Conservation (phyloP, 1,139 yeast species). For the Hansenula anomala region DNA sequence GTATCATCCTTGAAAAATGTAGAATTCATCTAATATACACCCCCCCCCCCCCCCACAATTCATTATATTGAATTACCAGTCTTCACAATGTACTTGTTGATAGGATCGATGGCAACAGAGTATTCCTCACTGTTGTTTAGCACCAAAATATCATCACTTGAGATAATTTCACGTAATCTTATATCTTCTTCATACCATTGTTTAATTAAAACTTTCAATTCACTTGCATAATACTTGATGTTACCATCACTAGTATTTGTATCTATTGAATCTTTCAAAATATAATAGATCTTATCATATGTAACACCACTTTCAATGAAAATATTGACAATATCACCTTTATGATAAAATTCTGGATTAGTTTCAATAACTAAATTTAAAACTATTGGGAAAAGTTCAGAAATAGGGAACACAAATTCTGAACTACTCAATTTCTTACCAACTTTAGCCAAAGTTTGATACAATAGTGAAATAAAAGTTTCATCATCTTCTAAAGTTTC, state of each 20-base stretch:
- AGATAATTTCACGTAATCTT: conserved; percentile 46
- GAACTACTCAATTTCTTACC: conserved; percentile 47
- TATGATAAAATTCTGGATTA: conserved; percentile 37
- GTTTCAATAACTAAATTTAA: conserved; percentile 27
- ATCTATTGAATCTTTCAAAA: conserved; percentile 65
- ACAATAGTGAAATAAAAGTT: conserved; percentile 29
- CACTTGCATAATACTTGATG: conserved; percentile 42
- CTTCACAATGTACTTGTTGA: conserved; percentile 12
- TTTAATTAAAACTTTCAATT: conserved; percentile 59
- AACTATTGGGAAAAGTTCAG: conserved; percentile 58
- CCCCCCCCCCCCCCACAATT: no score
- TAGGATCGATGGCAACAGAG: conserved; percentile 4
- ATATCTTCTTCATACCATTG: conserved; percentile 64
- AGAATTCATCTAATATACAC: no score
- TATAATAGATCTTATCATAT: conserved; percentile 63
- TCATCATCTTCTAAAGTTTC: conserved; percentile 21
- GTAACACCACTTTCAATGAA: conserved; percentile 74
- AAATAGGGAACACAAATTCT: conserved; percentile 80
- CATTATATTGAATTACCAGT: conserved; percentile 27
- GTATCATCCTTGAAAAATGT: no score
- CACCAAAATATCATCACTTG: conserved; percentile 12
- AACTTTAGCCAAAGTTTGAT: conserved; percentile 36
- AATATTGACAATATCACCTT: conserved; percentile 60
- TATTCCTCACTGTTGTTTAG: background rate
- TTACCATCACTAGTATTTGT: conserved; percentile 46